phyloP scores from a whole-genome alignment of 768 basidiomycete species.

The Rhodotorula graminis region DNA sequence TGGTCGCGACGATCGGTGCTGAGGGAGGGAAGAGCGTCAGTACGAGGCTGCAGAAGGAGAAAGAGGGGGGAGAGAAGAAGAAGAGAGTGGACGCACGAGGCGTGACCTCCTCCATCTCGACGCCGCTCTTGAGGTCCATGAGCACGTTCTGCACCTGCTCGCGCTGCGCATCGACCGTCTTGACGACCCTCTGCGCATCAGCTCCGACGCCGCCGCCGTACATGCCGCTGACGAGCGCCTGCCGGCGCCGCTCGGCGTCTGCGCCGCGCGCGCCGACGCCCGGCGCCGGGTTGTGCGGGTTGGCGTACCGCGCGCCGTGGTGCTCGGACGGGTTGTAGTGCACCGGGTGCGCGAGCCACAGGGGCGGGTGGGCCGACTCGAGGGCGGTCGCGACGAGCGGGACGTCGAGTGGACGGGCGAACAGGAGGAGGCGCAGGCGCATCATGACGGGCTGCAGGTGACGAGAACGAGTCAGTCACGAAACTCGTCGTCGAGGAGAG shows the following conservation, averaged over 20 bases:
- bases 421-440: conserved; percentile 77
- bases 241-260: conserved; percentile 42
- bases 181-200: conserved; percentile 54
- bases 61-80: background rate
- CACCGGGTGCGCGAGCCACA: conserved; percentile 73
- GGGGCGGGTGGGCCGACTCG: conserved; percentile 54
- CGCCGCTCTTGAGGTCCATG: conserved; percentile 77
- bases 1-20: conserved; percentile 63
- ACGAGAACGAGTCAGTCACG: too few species aligned
- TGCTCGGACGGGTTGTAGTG: conserved; percentile 39
- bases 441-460: conserved; percentile 67
- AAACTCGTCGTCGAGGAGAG: background rate
- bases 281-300: conserved; percentile 63
- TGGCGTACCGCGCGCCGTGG: conserved; percentile 65
- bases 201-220: conserved; percentile 51
- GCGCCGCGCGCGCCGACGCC: conserved; percentile 47
- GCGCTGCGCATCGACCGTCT: conserved; percentile 31
- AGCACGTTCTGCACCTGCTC: conserved; percentile 87
- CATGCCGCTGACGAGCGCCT: conserved; percentile 48
- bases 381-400: conserved; percentile 72
- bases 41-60: background rate
- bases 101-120: conserved; percentile 78
- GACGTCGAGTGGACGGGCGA: conserved; percentile 91
- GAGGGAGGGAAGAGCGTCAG: conserved; percentile 51
- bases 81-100: conserved; percentile 59